These are phyloP conservation scores for Oryza meyeriana DNA, from an alignment of 176 grass and related monocot species.

Conservation along the genomic window DNA sequence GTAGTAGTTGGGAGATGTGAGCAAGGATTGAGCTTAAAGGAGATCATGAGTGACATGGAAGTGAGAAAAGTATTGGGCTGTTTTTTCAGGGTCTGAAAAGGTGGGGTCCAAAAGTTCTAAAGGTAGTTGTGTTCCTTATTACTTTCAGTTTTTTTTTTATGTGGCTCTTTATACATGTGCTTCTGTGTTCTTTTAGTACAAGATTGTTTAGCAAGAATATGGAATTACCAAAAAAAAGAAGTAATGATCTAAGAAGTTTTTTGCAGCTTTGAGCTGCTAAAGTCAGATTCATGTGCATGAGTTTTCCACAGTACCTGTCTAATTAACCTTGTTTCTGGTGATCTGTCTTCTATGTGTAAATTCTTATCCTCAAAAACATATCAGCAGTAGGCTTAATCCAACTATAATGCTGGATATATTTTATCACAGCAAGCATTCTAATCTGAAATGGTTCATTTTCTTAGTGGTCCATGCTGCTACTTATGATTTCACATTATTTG, in stretches of 20 bases:
- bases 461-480: constrained; percentile 14
- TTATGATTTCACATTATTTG: constrained; percentile 22
- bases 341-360: constrained; percentile 28
- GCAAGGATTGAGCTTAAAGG: not conserved
- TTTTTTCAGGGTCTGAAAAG: not conserved
- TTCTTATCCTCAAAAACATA: constrained; percentile 21
- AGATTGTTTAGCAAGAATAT: not conserved
- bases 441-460: constrained; percentile 26
- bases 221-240: not conserved
- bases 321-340: constrained; percentile 19
- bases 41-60: not conserved
- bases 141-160: not conserved
- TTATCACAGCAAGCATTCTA: not conserved
- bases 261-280: constrained; percentile 10
- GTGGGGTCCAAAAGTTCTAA: not conserved
- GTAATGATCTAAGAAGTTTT: not conserved
- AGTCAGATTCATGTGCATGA: constrained; percentile 16
- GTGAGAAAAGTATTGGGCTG: not conserved
- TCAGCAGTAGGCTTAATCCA: constrained; percentile 6
- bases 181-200: not conserved
- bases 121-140: not conserved
- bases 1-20: not conserved
- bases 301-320: constrained; percentile 5
- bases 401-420: not conserved
- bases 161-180: not conserved